These are phyloP conservation scores for Saccharomyces kudriavzevii DNA, from an alignment of 805 yeast species.

Conservation along the genomic window DNA sequence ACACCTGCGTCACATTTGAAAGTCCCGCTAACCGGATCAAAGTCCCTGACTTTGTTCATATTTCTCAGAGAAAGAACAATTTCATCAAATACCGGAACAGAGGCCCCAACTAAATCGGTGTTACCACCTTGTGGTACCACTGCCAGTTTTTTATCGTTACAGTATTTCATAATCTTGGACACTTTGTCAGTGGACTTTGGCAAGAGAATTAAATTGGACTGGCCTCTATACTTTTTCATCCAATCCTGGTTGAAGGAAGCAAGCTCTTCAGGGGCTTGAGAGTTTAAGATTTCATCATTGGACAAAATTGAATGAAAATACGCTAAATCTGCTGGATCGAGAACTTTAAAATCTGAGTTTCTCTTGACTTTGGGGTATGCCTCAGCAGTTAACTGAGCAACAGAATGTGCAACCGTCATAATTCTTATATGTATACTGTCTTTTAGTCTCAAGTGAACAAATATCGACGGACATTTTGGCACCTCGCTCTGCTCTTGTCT, in stretches of 20 bases:
- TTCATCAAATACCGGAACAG: slow-evolving; percentile 81
- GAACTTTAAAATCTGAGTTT: slow-evolving; percentile 38
- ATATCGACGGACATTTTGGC: not conserved
- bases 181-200: slow-evolving; percentile 74
- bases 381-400: slow-evolving; percentile 47
- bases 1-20: slow-evolving; percentile 80
- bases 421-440: not conserved
- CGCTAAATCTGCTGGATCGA: slow-evolving; percentile 47
- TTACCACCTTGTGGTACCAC: slow-evolving; percentile 92
- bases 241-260: slow-evolving; percentile 57
- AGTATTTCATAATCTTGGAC: slow-evolving; percentile 58
- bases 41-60: slow-evolving; percentile 65
- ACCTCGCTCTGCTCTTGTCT: not conserved
- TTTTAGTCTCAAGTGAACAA: not conserved
- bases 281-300: slow-evolving; percentile 9
- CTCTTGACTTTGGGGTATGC: slow-evolving; percentile 50
- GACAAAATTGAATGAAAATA: slow-evolving; percentile 51
- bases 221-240: slow-evolving; percentile 83
- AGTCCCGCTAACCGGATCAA: slow-evolving; percentile 70
- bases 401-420: slow-evolving; percentile 6
- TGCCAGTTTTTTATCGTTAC: slow-evolving; percentile 63
- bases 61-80: slow-evolving; percentile 56
- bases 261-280: slow-evolving; percentile 8
- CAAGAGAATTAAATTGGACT: slow-evolving; percentile 61
- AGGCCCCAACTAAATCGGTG: slow-evolving; percentile 86